These are phyloP conservation scores for Colletotrichum trifolii DNA, from an alignment of 2,329 filamentous ascomycete species.

Conservation along the genomic window DNA sequence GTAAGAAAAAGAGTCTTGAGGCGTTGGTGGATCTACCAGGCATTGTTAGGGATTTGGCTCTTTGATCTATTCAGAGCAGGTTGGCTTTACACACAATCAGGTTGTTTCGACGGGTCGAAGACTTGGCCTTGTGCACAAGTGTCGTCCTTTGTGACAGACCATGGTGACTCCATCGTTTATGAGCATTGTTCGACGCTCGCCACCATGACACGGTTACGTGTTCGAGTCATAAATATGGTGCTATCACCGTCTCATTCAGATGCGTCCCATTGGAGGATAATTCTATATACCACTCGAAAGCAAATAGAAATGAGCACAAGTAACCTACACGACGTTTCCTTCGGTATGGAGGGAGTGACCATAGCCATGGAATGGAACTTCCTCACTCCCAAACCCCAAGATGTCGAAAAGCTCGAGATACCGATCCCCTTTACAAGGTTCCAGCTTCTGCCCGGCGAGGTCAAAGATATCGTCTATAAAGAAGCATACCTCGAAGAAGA, in stretches of 20 bases:
- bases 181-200: too few species aligned
- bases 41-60: conserved; percentile 1
- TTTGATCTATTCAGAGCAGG: neutral
- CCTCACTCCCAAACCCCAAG: neutral
- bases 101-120: neutral
- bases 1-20: conserved; percentile 33
- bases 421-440: neutral
- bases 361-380: neutral
- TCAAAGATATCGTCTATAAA: neutral
- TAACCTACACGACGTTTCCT: too few species aligned
- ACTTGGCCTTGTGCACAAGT: neutral
- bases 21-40: conserved; percentile 24
- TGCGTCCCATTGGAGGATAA: too few species aligned
- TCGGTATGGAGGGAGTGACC: too few species aligned
- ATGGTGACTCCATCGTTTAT: too few species aligned
- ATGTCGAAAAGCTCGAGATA: too few species aligned
- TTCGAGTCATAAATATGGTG: too few species aligned
- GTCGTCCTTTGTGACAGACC: too few species aligned
- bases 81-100: neutral
- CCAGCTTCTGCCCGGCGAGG: neutral
- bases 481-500: neutral
- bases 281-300: too few species aligned
- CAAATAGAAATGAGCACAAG: too few species aligned
- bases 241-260: too few species aligned
- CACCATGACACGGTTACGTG: too few species aligned